Percentiles rank a stretch among this genome's conserved stretches.
Conservation (phyloP, 495 filamentous ascomycete genomes). For the Talaromyces ruber region DNA sequence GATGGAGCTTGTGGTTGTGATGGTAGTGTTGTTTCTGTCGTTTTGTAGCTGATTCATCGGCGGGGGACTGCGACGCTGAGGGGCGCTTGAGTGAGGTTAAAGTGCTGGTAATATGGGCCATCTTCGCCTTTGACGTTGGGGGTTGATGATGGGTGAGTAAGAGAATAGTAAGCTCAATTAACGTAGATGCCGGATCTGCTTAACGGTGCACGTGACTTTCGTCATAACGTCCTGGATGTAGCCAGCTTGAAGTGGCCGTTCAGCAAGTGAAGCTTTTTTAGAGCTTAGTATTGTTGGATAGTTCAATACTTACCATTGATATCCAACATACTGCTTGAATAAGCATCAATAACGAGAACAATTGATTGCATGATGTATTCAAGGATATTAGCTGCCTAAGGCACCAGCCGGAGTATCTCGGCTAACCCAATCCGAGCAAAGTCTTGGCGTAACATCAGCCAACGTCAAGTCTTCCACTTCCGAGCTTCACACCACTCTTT, state of each 20-base stretch:
- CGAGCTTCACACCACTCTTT: conserved; percentile 30
- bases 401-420: conserved; percentile 15
- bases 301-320: not conserved
- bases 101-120: not conserved
- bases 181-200: not conserved
- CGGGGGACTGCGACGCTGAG: conserved; percentile 19
- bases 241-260: not conserved
- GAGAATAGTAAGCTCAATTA: not conserved
- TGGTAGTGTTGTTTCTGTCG: conserved; percentile 38
- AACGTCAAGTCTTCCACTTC: conserved; percentile 4
- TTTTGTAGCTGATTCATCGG: conserved; percentile 22
- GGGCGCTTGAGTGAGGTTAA: conserved; percentile 32
- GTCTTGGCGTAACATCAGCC: conserved; percentile 5
- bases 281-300: not conserved
- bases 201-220: not conserved
- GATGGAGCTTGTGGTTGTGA: conserved; percentile 34
- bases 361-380: not conserved
- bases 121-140: conserved; percentile 5
- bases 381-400: not conserved
- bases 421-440: not conserved
- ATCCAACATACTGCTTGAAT: not conserved
- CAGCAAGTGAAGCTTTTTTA: not conserved
- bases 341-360: not conserved
- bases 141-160: not conserved
- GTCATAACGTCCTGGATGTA: not conserved